Conservation (phyloP, 768 basidiomycete species). For the Xanthoconium stramineum region DNA sequence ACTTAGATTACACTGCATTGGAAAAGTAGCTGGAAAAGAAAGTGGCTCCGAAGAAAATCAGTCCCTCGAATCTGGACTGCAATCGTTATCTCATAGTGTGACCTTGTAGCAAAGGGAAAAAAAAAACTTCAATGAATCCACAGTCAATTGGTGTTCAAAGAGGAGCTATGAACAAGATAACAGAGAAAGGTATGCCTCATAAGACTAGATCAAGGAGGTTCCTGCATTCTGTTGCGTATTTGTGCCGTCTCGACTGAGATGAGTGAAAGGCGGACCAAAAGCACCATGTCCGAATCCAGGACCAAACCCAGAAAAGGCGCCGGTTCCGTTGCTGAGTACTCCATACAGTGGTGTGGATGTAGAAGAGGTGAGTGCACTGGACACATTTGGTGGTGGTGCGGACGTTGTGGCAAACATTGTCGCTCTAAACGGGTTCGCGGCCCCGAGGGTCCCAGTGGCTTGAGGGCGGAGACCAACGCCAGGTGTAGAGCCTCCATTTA, state of each 20-base stretch:
- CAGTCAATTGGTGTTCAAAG: background rate
- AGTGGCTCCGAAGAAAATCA: constrained; percentile 6
- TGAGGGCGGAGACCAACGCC: constrained; percentile 56
- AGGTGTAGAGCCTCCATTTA: constrained; percentile 27
- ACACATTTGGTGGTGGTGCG: constrained; percentile 6
- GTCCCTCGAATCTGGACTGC: constrained; percentile 3
- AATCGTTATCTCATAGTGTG: constrained; percentile 11
- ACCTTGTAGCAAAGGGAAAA: background rate
- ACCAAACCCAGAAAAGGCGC: constrained; percentile 4
- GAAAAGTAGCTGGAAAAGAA: background rate
- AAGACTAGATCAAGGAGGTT: constrained; percentile 47
- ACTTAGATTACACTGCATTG: constrained; percentile 23
- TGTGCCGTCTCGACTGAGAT: constrained; percentile 14
- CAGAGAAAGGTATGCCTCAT: background rate
- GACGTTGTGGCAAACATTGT: constrained; percentile 49
- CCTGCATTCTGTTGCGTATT: constrained; percentile 39
- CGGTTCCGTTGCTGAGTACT: constrained; percentile 13
- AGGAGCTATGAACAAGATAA: background rate
- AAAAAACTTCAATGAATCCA: constrained; percentile 4
- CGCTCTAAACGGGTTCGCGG: constrained; percentile 63
- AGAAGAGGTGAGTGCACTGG: constrained; percentile 17
- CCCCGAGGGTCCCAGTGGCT: constrained; percentile 50
- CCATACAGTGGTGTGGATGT: constrained; percentile 27
- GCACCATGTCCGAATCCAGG: constrained; percentile 19
- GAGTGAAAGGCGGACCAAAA: constrained; percentile 24